phyloP scores from a whole-genome alignment of 495 filamentous ascomycete genomes.

The Xylaria acuta region DNA sequence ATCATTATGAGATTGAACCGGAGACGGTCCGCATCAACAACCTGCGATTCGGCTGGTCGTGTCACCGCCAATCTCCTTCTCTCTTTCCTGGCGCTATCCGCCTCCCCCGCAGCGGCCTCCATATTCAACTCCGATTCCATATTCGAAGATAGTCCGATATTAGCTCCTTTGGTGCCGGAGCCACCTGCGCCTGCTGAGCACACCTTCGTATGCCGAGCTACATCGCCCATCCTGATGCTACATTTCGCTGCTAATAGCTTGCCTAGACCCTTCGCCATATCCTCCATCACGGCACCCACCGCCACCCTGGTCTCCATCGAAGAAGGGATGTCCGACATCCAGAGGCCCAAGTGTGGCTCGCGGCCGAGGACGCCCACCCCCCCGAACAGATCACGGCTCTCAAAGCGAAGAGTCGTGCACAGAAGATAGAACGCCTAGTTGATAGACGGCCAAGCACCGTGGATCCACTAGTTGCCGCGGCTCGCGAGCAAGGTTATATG shows the following conservation, averaged over 20 bases:
- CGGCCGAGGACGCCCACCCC: conserved; percentile 66
- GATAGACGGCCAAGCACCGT: conserved; percentile 79
- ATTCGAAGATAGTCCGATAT: conserved; percentile 41
- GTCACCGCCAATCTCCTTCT: conserved; percentile 66
- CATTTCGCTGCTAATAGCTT: conserved; percentile 5
- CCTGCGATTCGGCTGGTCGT: conserved; percentile 59
- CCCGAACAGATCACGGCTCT: conserved; percentile 54
- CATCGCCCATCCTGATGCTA: not conserved
- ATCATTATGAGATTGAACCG: conserved; percentile 49
- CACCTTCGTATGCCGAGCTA: conserved; percentile 52
- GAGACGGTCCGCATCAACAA: conserved; percentile 40
- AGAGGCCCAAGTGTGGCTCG: conserved; percentile 66
- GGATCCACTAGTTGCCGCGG: conserved; percentile 74
- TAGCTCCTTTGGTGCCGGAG: conserved; percentile 48
- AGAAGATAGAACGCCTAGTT: conserved; percentile 77
- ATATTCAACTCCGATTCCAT: conserved; percentile 38
- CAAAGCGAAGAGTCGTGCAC: conserved; percentile 62
- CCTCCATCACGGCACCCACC: conserved; percentile 81
- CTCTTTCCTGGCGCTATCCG: conserved; percentile 66
- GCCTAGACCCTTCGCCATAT: conserved; percentile 82
- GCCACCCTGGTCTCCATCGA: conserved; percentile 75
- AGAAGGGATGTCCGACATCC: conserved; percentile 70
- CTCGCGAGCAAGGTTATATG: conserved; percentile 65
- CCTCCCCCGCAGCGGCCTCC: conserved; percentile 43
- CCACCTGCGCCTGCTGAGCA: conserved; percentile 51